These are phyloP conservation scores for Calonectria leucothoes DNA, from an alignment of 2,329 filamentous ascomycete species.

Conservation along the genomic window DNA sequence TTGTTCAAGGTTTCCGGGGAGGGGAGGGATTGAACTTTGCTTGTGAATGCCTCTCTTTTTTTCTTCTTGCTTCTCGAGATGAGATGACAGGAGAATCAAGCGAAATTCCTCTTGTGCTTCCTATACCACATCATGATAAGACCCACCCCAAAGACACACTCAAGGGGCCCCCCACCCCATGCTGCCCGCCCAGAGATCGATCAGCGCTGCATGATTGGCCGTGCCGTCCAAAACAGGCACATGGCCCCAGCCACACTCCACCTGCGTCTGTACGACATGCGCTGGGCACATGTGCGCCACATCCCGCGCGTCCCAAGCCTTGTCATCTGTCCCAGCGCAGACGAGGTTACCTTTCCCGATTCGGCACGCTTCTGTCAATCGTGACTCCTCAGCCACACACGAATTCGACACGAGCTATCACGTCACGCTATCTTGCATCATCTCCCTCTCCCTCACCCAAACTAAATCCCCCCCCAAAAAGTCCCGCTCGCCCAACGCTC, in stretches of 20 bases:
- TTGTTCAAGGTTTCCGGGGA: background rate
- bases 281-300: background rate
- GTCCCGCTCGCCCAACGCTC: background rate
- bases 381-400: background rate
- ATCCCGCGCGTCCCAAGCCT: background rate
- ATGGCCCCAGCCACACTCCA: constrained; percentile 3
- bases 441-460: background rate
- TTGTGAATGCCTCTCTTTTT: background rate
- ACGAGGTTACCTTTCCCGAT: background rate
- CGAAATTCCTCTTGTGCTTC: background rate
- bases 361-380: background rate
- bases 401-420: background rate
- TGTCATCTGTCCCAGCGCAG: background rate
- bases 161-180: no score
- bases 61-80: background rate
- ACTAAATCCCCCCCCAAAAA: background rate
- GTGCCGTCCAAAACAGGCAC: background rate
- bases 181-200: background rate
- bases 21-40: background rate
- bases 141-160: background rate
- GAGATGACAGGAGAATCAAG: background rate
- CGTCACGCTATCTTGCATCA: constrained; percentile 18
- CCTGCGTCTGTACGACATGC: background rate
- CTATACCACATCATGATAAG: background rate
- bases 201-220: background rate